These are phyloP conservation scores for Chenopodium album DNA, from an alignment of 148 eudicot genomes.

Conservation along the genomic window DNA sequence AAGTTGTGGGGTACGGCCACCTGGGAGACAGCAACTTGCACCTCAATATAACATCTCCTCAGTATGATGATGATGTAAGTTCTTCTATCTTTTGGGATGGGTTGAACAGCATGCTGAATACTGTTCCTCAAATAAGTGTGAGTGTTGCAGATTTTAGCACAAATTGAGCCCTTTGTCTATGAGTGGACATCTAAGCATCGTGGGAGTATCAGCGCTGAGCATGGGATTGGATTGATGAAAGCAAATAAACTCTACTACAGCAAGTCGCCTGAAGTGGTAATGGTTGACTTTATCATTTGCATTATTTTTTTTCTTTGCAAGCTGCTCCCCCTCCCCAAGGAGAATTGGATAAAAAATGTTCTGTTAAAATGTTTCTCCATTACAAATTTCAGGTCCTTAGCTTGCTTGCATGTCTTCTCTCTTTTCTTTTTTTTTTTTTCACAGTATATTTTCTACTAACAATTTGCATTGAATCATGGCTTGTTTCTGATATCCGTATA, in stretches of 20 bases:
- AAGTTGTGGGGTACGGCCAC: constrained; percentile 91
- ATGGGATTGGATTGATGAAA: constrained; percentile 94
- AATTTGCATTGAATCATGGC: background rate
- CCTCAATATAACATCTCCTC: constrained; percentile 75
- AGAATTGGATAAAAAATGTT: too few relatives aligned
- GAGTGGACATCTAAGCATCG: constrained; percentile 93
- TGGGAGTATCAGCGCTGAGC: constrained; percentile 98
- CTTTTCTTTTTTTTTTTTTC: background rate
- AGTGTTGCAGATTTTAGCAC: constrained; percentile 59
- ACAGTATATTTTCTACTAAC: background rate
- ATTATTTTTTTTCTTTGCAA: background rate
- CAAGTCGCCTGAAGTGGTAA: constrained; percentile 88
- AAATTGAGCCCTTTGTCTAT: constrained; percentile 91
- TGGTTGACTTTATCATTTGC: constrained; percentile 13
- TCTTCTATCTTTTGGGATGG: constrained; percentile 26
- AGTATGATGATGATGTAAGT: constrained; percentile 77
- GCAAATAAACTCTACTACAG: constrained; percentile 90
- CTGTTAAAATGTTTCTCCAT: too few relatives aligned
- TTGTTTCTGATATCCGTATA: background rate
- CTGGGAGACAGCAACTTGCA: constrained; percentile 98
- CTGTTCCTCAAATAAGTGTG: constrained; percentile 5
- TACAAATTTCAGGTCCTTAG: background rate
- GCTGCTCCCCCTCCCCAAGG: too few relatives aligned
- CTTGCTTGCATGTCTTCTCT: background rate
- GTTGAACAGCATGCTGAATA: constrained; percentile 9